Base-by-base conservation (phyloP, 2,329 filamentous ascomycete genomes). In the Pseudogymnoascus sp. region DNA sequence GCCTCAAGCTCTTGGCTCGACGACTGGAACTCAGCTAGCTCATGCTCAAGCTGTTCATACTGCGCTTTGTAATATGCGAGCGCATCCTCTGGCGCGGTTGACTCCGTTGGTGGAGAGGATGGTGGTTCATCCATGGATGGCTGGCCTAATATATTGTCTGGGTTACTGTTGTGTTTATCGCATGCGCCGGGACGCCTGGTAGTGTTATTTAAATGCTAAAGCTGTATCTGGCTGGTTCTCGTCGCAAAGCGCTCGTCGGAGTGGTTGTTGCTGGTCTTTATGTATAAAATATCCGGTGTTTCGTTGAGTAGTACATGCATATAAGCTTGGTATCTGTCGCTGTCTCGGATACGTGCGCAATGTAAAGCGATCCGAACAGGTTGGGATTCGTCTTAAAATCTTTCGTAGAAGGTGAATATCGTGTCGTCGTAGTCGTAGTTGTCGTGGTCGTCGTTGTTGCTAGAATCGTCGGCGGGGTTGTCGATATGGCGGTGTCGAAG, bases 11-110 rank as follows among this genome's bases (percentile, higher is more conserved):
- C 94, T 72, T 90, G 89, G 74, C 92, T 96, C 59, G 91, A 96
- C 61, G 90, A 82, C 70, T 96, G 90, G 72, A 99, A 99, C 69
- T 99, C 94, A 63, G 89, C 83, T 63, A 99, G 83, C 74, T 99
- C 94, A 59, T 85, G 79, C 74, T 96, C 94, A 35, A 99, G 82
- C 71, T 90, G 85, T 75, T 95, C 91, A 76, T 97, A 97, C 73
- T 97, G 92, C 59, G 84, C 76, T 78, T 99, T 99, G 82, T 97
- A 99, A 82, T 94, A 96, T 61, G 86, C 82, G 58, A 99, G 79
- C 63, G 92, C 88, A 70, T 94, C 89, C 70, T 91, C 86, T 57
- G 80, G 72, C 59, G 73, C 79, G 59, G 81, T 73, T 58, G 76
- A 73, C 68, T 78, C 80, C 69, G 75, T 75, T 9, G 82, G 82